phyloP scores from a whole-genome alignment of 306 rosid species.

The Sophora flavescens region DNA sequence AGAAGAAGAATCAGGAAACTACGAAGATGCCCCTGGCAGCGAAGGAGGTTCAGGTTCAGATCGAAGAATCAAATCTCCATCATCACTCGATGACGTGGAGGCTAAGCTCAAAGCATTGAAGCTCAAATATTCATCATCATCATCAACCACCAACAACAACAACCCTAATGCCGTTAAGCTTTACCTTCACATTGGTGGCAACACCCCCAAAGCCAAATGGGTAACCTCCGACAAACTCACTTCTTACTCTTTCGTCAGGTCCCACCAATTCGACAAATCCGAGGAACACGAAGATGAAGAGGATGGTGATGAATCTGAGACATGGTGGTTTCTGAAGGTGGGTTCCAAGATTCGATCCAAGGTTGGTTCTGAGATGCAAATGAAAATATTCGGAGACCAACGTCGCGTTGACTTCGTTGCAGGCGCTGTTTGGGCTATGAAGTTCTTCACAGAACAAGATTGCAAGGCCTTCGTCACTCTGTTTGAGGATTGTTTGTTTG shows the following conservation, averaged over 20 bases:
- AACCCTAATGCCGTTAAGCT: slow-evolving; percentile 81
- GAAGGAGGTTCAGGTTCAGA: slow-evolving; percentile 65
- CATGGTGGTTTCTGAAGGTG: slow-evolving; percentile 76
- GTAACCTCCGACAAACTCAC: slow-evolving; percentile 76
- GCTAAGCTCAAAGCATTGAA: slow-evolving; percentile 85
- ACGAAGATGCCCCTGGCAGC: slow-evolving; percentile 56
- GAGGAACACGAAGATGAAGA: slow-evolving; percentile 41
- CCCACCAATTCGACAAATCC: slow-evolving; percentile 44
- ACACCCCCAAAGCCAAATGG: slow-evolving; percentile 92
- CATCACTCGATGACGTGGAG: slow-evolving; percentile 80
- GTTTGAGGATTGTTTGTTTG: slow-evolving; percentile 76
- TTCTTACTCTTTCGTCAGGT: slow-evolving; percentile 62
- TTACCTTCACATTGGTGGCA: slow-evolving; percentile 79
- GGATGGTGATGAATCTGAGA: slow-evolving; percentile 48
- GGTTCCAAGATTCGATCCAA: slow-evolving; percentile 67
- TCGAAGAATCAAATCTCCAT: slow-evolving; percentile 58
- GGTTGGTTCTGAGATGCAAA: slow-evolving; percentile 66
- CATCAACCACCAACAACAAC: slow-evolving; percentile 30
- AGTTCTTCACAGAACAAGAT: slow-evolving; percentile 69
- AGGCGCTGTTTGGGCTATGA: slow-evolving; percentile 94
- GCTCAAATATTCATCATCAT: slow-evolving; percentile 71
- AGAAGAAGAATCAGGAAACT: slow-evolving; percentile 52
- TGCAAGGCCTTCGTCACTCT: slow-evolving; percentile 60
- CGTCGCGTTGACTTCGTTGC: slow-evolving; percentile 89
- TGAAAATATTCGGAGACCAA: slow-evolving; percentile 72